phyloP scores from a whole-genome alignment of 257 asterid species.

The Voacanga thouarsii region DNA sequence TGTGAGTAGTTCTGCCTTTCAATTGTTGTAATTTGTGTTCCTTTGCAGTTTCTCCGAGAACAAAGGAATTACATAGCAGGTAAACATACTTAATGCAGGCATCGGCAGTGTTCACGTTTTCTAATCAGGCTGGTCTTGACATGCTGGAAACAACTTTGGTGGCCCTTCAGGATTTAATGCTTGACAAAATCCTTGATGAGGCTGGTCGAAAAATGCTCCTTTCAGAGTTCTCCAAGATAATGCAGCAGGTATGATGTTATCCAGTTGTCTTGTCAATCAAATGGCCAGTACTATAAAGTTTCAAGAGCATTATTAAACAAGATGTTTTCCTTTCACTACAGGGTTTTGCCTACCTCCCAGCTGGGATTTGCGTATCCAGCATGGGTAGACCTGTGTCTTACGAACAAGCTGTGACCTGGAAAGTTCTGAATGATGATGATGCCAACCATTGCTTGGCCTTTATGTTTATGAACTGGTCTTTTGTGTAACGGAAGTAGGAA shows the following conservation, averaged over 20 bases:
- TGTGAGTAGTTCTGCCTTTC: slow-evolving; percentile 31
- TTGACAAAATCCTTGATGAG: slow-evolving; percentile 83
- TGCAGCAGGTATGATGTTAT: slow-evolving; percentile 68
- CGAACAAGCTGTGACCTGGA: slow-evolving; percentile 86
- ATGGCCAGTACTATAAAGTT: background rate
- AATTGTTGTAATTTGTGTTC: background rate
- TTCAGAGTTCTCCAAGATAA: slow-evolving; percentile 78
- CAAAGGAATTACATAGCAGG: background rate
- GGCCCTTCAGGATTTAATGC: slow-evolving; percentile 88
- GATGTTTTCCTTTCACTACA: slow-evolving; percentile 8
- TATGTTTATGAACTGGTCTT: slow-evolving; percentile 96
- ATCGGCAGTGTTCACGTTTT: slow-evolving; percentile 77
- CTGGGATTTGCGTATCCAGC: slow-evolving; percentile 81
- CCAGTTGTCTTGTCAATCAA: background rate
- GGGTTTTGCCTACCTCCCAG: slow-evolving; percentile 85
- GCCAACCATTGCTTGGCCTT: slow-evolving; percentile 85
- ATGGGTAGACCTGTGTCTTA: slow-evolving; percentile 89
- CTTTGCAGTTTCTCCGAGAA: background rate
- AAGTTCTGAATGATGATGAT: slow-evolving; percentile 73
- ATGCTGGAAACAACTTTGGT: slow-evolving; percentile 94
- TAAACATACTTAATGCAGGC: slow-evolving; percentile 44
- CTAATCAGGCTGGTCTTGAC: slow-evolving; percentile 96
- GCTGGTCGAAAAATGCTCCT: slow-evolving; percentile 75
- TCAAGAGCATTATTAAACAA: background rate
- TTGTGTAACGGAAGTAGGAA: slow-evolving; percentile 34